These are phyloP conservation scores for Trichoderma atroviride DNA, from an alignment of 2,329 filamentous ascomycete genomes.

Conservation along the genomic window DNA sequence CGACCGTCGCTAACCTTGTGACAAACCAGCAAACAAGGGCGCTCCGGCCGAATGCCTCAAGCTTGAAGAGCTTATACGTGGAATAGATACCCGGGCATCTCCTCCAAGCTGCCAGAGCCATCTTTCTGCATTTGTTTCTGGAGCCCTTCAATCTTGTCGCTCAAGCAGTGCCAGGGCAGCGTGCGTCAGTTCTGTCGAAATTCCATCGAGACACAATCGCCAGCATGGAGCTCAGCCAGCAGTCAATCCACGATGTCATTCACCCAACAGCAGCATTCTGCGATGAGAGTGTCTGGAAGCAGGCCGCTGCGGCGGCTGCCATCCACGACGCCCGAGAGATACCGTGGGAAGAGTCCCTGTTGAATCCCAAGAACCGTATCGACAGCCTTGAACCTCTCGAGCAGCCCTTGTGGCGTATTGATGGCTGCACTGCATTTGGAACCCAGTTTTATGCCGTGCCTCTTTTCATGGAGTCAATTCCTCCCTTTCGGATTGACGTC, in stretches of 20 bases:
- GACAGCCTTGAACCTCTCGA: constrained; percentile 54
- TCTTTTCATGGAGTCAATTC: constrained; percentile 49
- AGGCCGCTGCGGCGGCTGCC: not conserved
- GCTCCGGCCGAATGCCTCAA: not conserved
- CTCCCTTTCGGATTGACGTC: constrained; percentile 60
- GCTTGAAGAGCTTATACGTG: not conserved
- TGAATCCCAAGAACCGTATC: constrained; percentile 65
- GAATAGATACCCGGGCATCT: constrained; percentile 2
- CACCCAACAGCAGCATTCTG: constrained; percentile 61
- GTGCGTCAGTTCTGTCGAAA: not conserved
- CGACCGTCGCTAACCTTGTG: constrained; percentile 2
- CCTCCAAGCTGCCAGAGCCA: not conserved
- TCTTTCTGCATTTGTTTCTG: not conserved
- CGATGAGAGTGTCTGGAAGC: constrained; percentile 16
- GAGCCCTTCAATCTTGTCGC: not conserved
- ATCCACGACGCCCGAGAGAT: constrained; percentile 4
- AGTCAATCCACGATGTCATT: constrained; percentile 57
- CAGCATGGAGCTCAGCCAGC: constrained; percentile 57
- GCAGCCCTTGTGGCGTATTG: constrained; percentile 58
- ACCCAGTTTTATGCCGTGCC: constrained; percentile 61
- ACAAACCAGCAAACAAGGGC: constrained; percentile 11
- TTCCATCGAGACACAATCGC: constrained; percentile 26
- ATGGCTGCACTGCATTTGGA: constrained; percentile 59
- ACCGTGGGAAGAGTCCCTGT: constrained; percentile 51
- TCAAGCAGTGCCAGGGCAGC: not conserved